Conservation (phyloP, 805 yeast genomes). For the Candida schatavii region DNA sequence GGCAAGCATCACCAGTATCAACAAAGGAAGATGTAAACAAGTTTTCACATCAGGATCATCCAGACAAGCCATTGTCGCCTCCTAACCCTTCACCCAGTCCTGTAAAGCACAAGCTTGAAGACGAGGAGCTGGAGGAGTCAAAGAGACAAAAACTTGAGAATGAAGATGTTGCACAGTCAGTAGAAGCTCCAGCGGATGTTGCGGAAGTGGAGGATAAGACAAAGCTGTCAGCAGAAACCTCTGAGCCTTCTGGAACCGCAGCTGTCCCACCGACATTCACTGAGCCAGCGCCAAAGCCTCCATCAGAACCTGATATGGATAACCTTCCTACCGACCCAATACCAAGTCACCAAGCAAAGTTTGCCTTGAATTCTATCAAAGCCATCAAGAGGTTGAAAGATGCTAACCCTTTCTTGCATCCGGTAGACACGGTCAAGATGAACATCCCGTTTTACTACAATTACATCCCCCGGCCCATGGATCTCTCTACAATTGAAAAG, state of each 20-base stretch:
- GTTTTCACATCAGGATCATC: conserved; percentile 11
- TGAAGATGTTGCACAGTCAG: conserved; percentile 6
- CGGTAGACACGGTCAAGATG: conserved; percentile 85
- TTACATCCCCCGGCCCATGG: conserved; percentile 86
- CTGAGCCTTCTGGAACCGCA: conserved; percentile 6
- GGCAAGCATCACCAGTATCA: conserved; percentile 3
- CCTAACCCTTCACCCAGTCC: conserved; percentile 47
- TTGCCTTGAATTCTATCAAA: conserved; percentile 72
- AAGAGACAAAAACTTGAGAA: conserved; percentile 20
- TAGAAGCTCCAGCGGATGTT: conserved; percentile 8
- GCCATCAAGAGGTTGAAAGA: conserved; percentile 89
- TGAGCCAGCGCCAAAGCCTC: conserved; percentile 73
- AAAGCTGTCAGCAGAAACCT: background rate
- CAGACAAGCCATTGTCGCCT: conserved; percentile 42
- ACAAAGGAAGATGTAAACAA: conserved; percentile 4
- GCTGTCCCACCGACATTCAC: conserved; percentile 12
- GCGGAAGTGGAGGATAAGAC: conserved; percentile 6
- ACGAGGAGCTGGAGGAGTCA: conserved; percentile 18
- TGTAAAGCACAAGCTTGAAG: conserved; percentile 30
- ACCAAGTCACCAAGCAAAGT: conserved; percentile 81
- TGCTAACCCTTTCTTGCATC: conserved; percentile 83
- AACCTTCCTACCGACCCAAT: conserved; percentile 65
- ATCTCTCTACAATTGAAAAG: conserved; percentile 82
- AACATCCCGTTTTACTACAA: conserved; percentile 91
- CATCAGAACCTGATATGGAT: conserved; percentile 68